Conservation (phyloP, 2,329 filamentous ascomycete genomes). For the Alternaria conjuncta region DNA sequence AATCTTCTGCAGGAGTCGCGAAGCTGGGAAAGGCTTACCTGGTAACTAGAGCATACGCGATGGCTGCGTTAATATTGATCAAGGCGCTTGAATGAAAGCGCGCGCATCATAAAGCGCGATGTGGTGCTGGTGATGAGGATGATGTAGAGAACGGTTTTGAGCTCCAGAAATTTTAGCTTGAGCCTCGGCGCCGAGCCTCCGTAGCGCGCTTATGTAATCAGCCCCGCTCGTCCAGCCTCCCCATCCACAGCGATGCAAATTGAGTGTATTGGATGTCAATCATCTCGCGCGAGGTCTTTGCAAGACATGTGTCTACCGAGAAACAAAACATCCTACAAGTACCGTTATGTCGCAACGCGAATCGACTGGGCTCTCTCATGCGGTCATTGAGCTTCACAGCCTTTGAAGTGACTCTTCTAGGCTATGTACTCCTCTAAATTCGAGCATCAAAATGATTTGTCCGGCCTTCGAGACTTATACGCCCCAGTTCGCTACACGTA, state of each 20-base stretch:
- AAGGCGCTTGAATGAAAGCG: slow-evolving; percentile 10
- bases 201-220: slow-evolving; percentile 27
- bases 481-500: neutral
- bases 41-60: slow-evolving; percentile 1
- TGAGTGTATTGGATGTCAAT: neutral
- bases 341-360: neutral
- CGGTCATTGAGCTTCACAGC: neutral
- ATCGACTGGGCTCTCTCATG: neutral
- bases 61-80: slow-evolving; percentile 20
- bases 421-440: neutral
- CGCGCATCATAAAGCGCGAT: slow-evolving; percentile 25
- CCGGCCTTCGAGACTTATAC: neutral
- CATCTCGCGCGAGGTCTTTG: neutral
- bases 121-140: slow-evolving; percentile 16
- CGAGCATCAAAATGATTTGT: neutral
- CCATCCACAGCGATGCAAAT: neutral
- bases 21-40: slow-evolving; percentile 23
- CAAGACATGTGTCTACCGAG: neutral
- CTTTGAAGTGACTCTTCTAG: neutral
- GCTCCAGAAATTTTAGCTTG: slow-evolving; percentile 35
- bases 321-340: neutral
- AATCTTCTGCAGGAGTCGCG: slow-evolving; percentile 50
- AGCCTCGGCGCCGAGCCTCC: slow-evolving; percentile 22
- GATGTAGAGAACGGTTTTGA: slow-evolving; percentile 15
- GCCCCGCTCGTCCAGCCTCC: neutral